Base-by-base conservation (phyloP, 2,329 filamentous ascomycete species). In the Pyricularia sp. region DNA sequence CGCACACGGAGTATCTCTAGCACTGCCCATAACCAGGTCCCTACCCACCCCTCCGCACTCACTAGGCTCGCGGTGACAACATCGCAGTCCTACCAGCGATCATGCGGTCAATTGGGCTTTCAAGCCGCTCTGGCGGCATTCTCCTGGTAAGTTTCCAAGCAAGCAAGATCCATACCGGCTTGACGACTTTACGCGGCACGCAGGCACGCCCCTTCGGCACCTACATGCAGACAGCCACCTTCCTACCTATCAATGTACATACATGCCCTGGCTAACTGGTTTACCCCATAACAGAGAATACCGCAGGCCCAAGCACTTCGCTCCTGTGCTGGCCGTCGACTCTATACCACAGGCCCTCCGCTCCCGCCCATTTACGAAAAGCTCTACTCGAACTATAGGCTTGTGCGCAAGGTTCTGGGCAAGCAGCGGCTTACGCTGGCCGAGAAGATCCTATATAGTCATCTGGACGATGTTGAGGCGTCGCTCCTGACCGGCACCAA, bases 381-480 rank as follows among this genome's bases (percentile, higher is more conserved):
- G 76, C 88, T 96, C 63, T 83, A 93, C 73, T 83, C 83, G 72
- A 90, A 88, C 70, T 88, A 96, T 68, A 81, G 85, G 68, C 82
- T 91, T 73, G 93, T 96, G 35, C 82, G 84, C 64, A 83, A 84
- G 64, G 84, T 96, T 10, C 83, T 97, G 40, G 89, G 88, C 62
- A 71, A 77, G 66, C 79, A 81, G 69, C 79, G 81, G 65, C 84
- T 99, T 66, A 97, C 93, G 2, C 84, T 99, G 65, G 92, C 94
- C 68, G 94, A 99, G 79, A 99, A 99, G 84, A 97, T 99, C 72
- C 84, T 99, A 66, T 99, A 97, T 81, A 91, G 93, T 72, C 94
- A 99, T 78, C 82, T 99, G 69, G 88, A 94, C 77, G 90, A 91
- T 72, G 85, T 88, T 7, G 93, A 96, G 77, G 92, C 96, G 75